Evolutionary conservation across 192 early-diverging fungal species (phyloP), one percentile per base, ranked within the genome.

Genomic region (Coemansia sp.): DNA sequence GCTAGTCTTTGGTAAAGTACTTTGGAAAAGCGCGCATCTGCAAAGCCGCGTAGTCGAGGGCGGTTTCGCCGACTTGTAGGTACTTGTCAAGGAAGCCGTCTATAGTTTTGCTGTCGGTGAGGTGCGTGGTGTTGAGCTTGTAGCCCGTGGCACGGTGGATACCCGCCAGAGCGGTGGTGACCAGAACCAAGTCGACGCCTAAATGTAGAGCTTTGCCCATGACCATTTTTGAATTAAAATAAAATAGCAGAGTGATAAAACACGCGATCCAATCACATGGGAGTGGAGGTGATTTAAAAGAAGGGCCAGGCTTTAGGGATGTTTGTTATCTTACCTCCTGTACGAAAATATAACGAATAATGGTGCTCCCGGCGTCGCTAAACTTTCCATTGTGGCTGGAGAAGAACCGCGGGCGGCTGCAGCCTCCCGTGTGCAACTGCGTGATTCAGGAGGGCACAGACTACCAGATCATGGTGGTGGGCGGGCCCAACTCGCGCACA

Each of bases 361-460:
- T 29, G 15, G 66, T 73, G 79, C 71, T 96, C 56, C 80, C 86
- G 35, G 74, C 86, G 37, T 91, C 96, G 39, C 87, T 98, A 63
- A 96, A 98, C 85, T 93, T 99, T 60, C 77, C 83, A 19, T 82
- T 86, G 73, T 99, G 95, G 95, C 78, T 99, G 4, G 81, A 81
- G 25, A 87, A 90, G 47, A 90, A 96, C 84, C 57, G 65, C 41
- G 86, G 96, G 74, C 85, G 87, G 47, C 85, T 99, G 56, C 79
- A 92, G 71, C 97, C 97, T 37, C 97, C 97, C 1, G 94, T 99
- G 53, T 91, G 91, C 84, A 99, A 99, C 84, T 92, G 85, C 68
- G 87, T 92, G 67, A 82, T 99, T 27, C 90, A 89, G 63, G 87
- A 90, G 47, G 86, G 89, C 22, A 66, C 79, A 1, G 94, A 96